A percentile compares a stretch with the other conserved stretches of the same genome.
Evolutionary conservation across 1,284 basidiomycete genomes (phyloP).

Genomic region (Pseudozyma tsukubaensis): DNA sequence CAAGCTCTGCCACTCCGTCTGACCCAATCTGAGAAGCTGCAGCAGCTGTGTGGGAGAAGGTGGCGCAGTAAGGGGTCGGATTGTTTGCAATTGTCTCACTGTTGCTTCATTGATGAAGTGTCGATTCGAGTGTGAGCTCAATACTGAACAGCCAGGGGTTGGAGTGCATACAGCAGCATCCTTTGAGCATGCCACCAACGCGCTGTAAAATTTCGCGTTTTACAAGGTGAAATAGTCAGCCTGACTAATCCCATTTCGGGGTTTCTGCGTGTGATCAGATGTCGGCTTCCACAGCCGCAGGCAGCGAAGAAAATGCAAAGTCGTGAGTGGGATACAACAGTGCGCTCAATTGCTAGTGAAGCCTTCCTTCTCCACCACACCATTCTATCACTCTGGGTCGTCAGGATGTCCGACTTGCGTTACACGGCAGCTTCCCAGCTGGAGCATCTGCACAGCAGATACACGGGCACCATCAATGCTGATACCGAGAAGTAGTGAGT

Average conservation of each 20-base stretch:
- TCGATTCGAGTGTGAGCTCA: neutral
- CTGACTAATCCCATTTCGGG: neutral
- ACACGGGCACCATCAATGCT: constrained; percentile 80
- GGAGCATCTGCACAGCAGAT: constrained; percentile 82
- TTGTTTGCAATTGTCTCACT: constrained; percentile 5
- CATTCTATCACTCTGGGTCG: neutral
- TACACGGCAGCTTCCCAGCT: constrained; percentile 59
- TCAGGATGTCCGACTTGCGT: constrained; percentile 43
- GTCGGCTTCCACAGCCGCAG: too few relatives aligned
- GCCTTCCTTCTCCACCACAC: constrained; percentile 4
- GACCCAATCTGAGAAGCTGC: neutral
- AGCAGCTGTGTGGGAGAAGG: constrained; percentile 4
- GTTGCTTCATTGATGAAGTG: neutral
- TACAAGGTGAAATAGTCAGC: neutral
- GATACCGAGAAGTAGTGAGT: constrained; percentile 67
- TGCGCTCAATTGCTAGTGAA: neutral
- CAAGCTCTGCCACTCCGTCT: neutral
- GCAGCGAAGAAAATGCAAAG: neutral
- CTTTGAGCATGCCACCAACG: neutral
- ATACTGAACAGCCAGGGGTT: constrained; percentile 16
- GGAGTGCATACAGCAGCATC: constrained; percentile 29
- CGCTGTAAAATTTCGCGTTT: constrained; percentile 1
- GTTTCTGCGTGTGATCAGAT: neutral
- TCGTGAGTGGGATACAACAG: neutral
- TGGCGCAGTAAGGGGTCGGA: constrained; percentile 30